A percentile compares a stretch with the other conserved stretches of the same genome.
Evolutionary conservation across 768 basidiomycete genomes (phyloP).

Genomic region (Mrakia blollopis): DNA sequence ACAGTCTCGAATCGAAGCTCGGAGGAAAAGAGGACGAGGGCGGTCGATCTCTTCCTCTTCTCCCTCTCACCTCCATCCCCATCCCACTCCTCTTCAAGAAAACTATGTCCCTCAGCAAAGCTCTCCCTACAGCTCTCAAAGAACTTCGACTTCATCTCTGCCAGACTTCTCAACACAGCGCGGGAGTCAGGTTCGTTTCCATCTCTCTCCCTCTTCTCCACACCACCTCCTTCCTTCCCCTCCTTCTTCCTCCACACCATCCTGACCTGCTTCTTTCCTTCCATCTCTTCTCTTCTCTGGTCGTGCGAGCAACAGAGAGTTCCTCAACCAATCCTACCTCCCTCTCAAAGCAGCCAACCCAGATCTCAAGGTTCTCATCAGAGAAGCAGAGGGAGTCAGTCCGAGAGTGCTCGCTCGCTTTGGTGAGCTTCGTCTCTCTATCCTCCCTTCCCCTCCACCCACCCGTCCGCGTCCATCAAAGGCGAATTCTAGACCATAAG

Average conservation of each 20-base stretch:
- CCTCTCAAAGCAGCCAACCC: conserved; percentile 43
- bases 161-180: conserved; percentile 39
- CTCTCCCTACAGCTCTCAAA: conserved; percentile 43
- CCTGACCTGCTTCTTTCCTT: not conserved
- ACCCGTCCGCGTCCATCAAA: too few species aligned
- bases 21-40: too few species aligned
- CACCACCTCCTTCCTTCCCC: not conserved
- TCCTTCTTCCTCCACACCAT: not conserved
- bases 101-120: conserved; percentile 43
- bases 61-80: not conserved
- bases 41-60: too few species aligned
- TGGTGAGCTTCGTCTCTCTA: conserved; percentile 34
- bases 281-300: not conserved
- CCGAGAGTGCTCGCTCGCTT: conserved; percentile 44
- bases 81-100: not conserved
- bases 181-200: conserved; percentile 40
- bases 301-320: conserved; percentile 42
- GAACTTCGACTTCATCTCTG: conserved; percentile 45
- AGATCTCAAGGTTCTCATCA: conserved; percentile 44
- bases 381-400: conserved; percentile 43
- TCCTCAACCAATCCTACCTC: conserved; percentile 42
- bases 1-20: not conserved
- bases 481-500: too few species aligned
- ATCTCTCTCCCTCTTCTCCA: not conserved
- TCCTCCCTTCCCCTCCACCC: not conserved